These are phyloP conservation scores for Leccinellum albellum DNA, from an alignment of 768 basidiomycete species.

Conservation along the genomic window DNA sequence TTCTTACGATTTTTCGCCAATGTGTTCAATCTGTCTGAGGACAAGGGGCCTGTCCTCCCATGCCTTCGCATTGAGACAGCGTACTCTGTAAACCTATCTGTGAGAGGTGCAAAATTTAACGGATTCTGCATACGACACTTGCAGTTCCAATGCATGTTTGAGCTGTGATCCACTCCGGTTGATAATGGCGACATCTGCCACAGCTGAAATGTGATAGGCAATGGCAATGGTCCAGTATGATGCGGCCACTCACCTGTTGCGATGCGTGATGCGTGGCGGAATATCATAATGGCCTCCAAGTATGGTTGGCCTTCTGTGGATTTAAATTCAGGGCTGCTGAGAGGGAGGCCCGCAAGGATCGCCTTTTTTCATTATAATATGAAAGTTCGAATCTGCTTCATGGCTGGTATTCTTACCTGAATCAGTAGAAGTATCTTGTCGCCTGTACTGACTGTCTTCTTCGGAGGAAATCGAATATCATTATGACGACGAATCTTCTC, in stretches of 20 bases:
- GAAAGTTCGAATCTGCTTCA: background rate
- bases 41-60: slow-evolving; percentile 90
- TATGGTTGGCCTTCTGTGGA: slow-evolving; percentile 65
- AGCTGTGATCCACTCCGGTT: slow-evolving; percentile 63
- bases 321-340: slow-evolving; percentile 68
- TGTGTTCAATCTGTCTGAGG: slow-evolving; percentile 81
- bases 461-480: slow-evolving; percentile 78
- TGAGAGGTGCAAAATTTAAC: slow-evolving; percentile 1
- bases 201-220: slow-evolving; percentile 42
- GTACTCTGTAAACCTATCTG: slow-evolving; percentile 43
- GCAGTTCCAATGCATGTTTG: slow-evolving; percentile 76
- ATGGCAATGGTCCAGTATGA: background rate
- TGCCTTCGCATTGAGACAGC: slow-evolving; percentile 76
- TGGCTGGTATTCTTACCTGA: slow-evolving; percentile 46
- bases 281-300: slow-evolving; percentile 66
- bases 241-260: slow-evolving; percentile 52
- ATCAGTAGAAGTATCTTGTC: slow-evolving; percentile 83
- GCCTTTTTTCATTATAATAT: slow-evolving; percentile 44
- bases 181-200: slow-evolving; percentile 72
- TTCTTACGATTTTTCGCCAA: slow-evolving; percentile 88
- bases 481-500: slow-evolving; percentile 65
- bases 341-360: slow-evolving; percentile 64
- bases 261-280: slow-evolving; percentile 74
- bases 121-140: slow-evolving; percentile 21
- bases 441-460: slow-evolving; percentile 61